Evolutionary conservation across 2,329 filamentous ascomycete genomes (phyloP).

Genomic region (Fusarium subglutinans): DNA sequence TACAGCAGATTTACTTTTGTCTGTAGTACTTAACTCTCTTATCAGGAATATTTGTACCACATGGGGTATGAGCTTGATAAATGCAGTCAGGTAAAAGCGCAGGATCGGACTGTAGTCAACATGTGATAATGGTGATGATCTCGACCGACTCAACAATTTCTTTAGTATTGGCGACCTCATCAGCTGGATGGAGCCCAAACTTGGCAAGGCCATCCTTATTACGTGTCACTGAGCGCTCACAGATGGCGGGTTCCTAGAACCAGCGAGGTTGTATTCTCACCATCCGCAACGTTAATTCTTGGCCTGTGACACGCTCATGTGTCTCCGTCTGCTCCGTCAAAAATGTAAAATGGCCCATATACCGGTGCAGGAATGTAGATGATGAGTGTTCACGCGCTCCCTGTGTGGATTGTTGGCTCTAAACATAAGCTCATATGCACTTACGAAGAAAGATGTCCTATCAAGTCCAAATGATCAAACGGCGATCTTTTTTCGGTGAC

Average conservation of each 20-base stretch:
- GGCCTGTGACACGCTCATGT: background rate
- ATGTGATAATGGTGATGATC: background rate
- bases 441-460: background rate
- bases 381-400: background rate
- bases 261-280: background rate
- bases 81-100: no score
- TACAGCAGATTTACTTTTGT: no score
- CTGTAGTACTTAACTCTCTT: accelerated
- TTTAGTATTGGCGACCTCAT: background rate
- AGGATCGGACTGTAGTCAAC: background rate
- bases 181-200: background rate
- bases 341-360: accelerated
- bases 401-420: accelerated
- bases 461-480: background rate
- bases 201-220: background rate
- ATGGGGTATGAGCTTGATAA: no score
- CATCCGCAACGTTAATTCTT: background rate
- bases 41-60: no score
- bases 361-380: background rate
- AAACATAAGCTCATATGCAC: background rate
- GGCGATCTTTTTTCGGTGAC: background rate
- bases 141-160: no score
- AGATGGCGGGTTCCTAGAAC: background rate
- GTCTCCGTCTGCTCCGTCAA: background rate
- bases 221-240: background rate